These are phyloP conservation scores for Picocystis sp. DNA, from an alignment of 163 green algal species.

Conservation along the genomic window DNA sequence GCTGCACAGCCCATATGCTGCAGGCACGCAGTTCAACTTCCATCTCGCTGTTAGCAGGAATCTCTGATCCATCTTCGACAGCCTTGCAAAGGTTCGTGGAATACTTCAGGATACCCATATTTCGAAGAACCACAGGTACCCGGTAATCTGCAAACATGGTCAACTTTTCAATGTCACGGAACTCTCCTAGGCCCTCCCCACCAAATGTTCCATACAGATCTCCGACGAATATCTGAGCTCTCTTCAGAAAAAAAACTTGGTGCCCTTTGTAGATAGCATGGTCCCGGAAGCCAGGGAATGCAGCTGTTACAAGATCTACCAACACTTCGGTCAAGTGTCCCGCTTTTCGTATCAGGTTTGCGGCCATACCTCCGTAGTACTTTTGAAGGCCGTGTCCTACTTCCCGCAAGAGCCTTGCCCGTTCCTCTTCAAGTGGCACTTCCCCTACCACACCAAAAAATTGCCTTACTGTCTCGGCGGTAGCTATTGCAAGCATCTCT, in stretches of 20 bases:
- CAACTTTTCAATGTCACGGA: conserved; percentile 60
- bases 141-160: conserved; percentile 90
- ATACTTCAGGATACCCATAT: conserved; percentile 56
- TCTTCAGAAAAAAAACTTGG: conserved; percentile 85
- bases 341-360: conserved; percentile 44
- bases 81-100: neutral
- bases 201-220: conserved; percentile 58
- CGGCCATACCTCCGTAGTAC: conserved; percentile 39
- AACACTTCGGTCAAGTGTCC: conserved; percentile 36
- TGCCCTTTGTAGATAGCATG: conserved; percentile 41
- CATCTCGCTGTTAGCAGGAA: conserved; percentile 9
- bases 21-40: conserved; percentile 25
- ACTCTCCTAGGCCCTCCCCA: conserved; percentile 47
- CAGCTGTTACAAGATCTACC: conserved; percentile 40
- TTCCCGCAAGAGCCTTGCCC: conserved; percentile 62
- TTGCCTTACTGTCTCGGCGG: conserved; percentile 8
- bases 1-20: conserved; percentile 20
- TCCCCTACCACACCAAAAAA: conserved; percentile 31
- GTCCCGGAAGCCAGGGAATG: conserved; percentile 76
- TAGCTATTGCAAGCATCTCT: conserved; percentile 1
- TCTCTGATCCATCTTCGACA: neutral
- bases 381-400: conserved; percentile 32
- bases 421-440: conserved; percentile 58
- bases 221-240: conserved; percentile 83
- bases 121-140: conserved; percentile 50